These are phyloP conservation scores for Lactarius quietus DNA, from an alignment of 768 basidiomycete genomes.

Conservation along the genomic window DNA sequence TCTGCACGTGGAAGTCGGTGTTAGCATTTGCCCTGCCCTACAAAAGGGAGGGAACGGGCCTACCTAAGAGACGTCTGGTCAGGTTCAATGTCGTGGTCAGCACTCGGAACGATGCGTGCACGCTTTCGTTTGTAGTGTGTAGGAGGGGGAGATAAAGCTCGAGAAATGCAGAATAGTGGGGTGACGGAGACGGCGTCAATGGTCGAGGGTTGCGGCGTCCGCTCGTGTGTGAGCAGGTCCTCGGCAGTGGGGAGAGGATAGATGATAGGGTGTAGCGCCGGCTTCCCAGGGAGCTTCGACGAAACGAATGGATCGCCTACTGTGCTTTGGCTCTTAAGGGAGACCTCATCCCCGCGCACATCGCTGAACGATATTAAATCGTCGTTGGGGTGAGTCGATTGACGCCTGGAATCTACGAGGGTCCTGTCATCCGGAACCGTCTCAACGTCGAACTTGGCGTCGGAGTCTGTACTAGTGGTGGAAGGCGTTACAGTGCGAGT, in stretches of 20 bases:
- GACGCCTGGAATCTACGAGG: constrained; percentile 10
- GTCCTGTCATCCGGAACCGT: constrained; percentile 17
- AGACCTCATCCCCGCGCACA: background rate
- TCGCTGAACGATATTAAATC: constrained; percentile 3
- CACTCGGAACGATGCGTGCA: constrained; percentile 13
- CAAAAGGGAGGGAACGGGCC: background rate
- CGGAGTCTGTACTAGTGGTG: background rate
- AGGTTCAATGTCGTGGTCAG: constrained; percentile 10
- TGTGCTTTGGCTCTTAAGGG: background rate
- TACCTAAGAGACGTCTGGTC: constrained; percentile 15
- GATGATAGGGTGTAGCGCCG: constrained; percentile 15
- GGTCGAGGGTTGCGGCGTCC: background rate
- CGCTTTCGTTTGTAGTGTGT: constrained; percentile 21
- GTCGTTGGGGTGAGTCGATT: constrained; percentile 2
- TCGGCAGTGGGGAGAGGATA: constrained; percentile 16
- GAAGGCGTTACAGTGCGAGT: background rate
- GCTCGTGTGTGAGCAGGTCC: constrained; percentile 17
- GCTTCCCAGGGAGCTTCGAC: background rate
- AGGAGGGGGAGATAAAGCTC: constrained; percentile 14
- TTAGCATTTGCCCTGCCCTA: constrained; percentile 1
- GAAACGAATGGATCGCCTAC: background rate
- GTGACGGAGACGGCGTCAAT: background rate
- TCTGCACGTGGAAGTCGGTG: constrained; percentile 2
- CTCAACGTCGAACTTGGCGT: constrained; percentile 9
- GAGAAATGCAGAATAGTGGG: background rate